phyloP scores from a whole-genome alignment of 2,329 filamentous ascomycete species.

The Fusarium begoniae region DNA sequence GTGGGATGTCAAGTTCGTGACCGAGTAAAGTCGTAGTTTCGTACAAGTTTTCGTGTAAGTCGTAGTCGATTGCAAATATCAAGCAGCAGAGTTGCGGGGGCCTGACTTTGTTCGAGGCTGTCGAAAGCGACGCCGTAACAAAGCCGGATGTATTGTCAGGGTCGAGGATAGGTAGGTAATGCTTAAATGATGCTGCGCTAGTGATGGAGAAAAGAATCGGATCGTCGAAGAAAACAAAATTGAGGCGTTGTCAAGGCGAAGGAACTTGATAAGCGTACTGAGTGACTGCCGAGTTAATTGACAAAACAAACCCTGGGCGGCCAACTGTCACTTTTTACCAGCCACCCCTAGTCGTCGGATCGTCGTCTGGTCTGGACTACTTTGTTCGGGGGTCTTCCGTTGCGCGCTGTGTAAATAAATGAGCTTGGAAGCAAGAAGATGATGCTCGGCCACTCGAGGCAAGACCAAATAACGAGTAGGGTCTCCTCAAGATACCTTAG shows the following conservation, averaged over 20 bases:
- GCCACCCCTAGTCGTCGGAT: conserved; percentile 34
- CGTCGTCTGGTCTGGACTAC: conserved; percentile 14
- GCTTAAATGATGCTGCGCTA: not conserved
- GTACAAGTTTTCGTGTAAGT: conserved; percentile 30
- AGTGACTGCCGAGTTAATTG: conserved; percentile 27
- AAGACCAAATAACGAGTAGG: conserved; percentile 9
- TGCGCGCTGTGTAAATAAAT: conserved; percentile 20
- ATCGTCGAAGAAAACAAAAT: conserved; percentile 14
- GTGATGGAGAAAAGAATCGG: not conserved
- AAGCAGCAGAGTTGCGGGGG: conserved; percentile 9
- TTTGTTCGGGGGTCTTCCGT: conserved; percentile 2
- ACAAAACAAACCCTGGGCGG: conserved; percentile 25
- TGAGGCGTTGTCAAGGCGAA: conserved; percentile 18
- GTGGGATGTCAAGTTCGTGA: conserved; percentile 14
- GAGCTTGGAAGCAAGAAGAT: conserved; percentile 22
- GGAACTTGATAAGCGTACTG: conserved; percentile 9
- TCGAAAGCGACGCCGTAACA: conserved; percentile 31
- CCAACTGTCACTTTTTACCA: conserved; percentile 31
- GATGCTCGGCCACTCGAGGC: conserved; percentile 6
- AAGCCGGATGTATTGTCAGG: not conserved
- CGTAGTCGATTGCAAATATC: conserved; percentile 18
- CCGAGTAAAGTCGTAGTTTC: not conserved
- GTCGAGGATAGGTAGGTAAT: conserved; percentile 2
- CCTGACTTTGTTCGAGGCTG: conserved; percentile 2
- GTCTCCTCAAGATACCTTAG: not conserved